Evolutionary conservation across 2,329 filamentous ascomycete genomes (phyloP).

Genomic region (Aspergillus aculeatus): DNA sequence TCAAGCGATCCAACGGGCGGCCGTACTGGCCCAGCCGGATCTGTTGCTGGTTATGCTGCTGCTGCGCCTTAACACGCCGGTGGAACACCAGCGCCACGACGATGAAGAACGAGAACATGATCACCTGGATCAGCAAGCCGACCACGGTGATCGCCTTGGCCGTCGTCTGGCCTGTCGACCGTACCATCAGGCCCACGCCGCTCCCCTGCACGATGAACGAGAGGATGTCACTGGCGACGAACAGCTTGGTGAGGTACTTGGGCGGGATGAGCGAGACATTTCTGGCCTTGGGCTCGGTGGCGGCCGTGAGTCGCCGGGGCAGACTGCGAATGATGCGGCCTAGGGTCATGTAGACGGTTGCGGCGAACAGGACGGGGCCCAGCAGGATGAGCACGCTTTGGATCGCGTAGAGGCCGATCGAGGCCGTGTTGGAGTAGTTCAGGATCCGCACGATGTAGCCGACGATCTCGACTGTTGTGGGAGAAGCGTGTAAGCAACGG

Average conservation of each 20-base stretch:
- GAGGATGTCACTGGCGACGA: conserved; percentile 50
- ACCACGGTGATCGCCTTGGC: conserved; percentile 19
- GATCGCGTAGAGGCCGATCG: conserved; percentile 38
- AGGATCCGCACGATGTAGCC: conserved; percentile 25
- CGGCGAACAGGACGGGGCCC: conserved; percentile 51
- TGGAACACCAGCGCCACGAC: conserved; percentile 23
- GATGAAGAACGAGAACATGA: conserved; percentile 28
- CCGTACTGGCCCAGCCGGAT: background rate
- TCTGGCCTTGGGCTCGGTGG: conserved; percentile 33
- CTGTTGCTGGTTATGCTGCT: background rate
- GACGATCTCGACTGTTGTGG: conserved; percentile 35
- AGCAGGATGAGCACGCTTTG: conserved; percentile 49
- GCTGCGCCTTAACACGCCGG: conserved; percentile 15
- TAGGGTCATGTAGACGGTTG: conserved; percentile 52
- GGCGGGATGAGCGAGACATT: conserved; percentile 44
- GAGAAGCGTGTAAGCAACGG: too few relatives aligned
- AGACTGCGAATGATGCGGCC: conserved; percentile 44
- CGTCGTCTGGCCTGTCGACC: conserved; percentile 1
- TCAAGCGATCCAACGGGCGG: conserved; percentile 14
- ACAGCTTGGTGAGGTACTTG: conserved; percentile 48
- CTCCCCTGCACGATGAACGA: conserved; percentile 48
- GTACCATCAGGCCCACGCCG: conserved; percentile 23
- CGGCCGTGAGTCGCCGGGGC: background rate
- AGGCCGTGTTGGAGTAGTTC: conserved; percentile 22
- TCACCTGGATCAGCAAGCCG: conserved; percentile 29